These are phyloP conservation scores for Emmonsia crescens DNA, from an alignment of 2,329 filamentous ascomycete genomes.

Conservation along the genomic window DNA sequence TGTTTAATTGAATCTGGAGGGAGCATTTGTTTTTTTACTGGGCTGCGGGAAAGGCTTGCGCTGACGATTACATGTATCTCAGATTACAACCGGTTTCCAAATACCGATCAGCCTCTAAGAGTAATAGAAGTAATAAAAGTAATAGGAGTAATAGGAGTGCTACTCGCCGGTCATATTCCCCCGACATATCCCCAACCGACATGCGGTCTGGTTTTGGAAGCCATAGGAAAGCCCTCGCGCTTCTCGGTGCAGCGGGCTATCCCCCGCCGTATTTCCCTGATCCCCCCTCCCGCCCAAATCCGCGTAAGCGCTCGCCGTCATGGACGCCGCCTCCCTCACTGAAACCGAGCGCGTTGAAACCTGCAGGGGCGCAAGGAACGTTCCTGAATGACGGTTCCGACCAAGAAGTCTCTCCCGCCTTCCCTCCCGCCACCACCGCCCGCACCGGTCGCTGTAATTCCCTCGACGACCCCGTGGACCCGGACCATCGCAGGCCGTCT, in stretches of 20 bases:
- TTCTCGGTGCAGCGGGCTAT: slow-evolving; percentile 22
- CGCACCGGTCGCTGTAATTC: slow-evolving; percentile 48
- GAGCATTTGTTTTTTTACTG: neutral
- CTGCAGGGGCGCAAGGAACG: slow-evolving; percentile 21
- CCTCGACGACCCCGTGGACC: slow-evolving; percentile 51
- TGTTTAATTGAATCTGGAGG: neutral
- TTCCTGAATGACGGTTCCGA: slow-evolving; percentile 31
- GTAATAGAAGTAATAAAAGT: neutral
- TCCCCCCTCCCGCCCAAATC: neutral
- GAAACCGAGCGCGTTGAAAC: slow-evolving; percentile 19
- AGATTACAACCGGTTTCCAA: neutral
- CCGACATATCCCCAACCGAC: slow-evolving; percentile 2
- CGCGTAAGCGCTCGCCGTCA: neutral
- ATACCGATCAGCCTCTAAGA: neutral
- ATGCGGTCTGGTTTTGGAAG: slow-evolving; percentile 17
- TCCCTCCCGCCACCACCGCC: slow-evolving; percentile 48
- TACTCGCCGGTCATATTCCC: neutral
- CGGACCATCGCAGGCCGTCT: slow-evolving; percentile 69
- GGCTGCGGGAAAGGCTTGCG: neutral
- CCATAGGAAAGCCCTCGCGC: slow-evolving; percentile 26
- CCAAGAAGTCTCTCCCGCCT: slow-evolving; percentile 43
- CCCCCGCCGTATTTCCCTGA: neutral
- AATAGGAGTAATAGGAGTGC: neutral
- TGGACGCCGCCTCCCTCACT: slow-evolving; percentile 10
- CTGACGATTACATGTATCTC: neutral